A percentile compares a stretch with the other conserved stretches of the same genome.
These are phyloP conservation scores for Annulohypoxylon bovei DNA, from an alignment of 495 filamentous ascomycete genomes.

Conservation along the genomic window DNA sequence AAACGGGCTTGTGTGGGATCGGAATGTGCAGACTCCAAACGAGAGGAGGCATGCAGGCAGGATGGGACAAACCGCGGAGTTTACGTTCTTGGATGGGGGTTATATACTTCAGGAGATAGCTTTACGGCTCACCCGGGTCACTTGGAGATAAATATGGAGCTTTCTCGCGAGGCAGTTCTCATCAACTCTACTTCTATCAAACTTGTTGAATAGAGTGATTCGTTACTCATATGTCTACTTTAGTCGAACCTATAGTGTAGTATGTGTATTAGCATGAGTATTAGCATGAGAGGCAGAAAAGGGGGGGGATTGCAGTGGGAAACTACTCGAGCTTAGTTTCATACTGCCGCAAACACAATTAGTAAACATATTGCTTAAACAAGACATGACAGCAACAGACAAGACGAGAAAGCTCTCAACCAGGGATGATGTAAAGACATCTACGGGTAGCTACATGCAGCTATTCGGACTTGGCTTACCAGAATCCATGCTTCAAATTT, in stretches of 20 bases:
- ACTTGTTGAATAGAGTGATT: neutral
- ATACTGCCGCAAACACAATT: neutral
- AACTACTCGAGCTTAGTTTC: neutral
- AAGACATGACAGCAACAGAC: neutral
- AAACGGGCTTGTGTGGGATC: slow-evolving; percentile 34
- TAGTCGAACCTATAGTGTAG: slow-evolving; percentile 1
- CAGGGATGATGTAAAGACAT: slow-evolving; percentile 5
- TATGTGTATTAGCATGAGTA: slow-evolving; percentile 28
- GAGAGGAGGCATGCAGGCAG: slow-evolving; percentile 29
- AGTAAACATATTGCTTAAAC: neutral
- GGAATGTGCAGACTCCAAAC: slow-evolving; percentile 25
- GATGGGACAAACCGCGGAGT: slow-evolving; percentile 28
- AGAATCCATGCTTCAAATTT: neutral
- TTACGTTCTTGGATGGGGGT: slow-evolving; percentile 33
- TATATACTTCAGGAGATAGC: slow-evolving; percentile 27
- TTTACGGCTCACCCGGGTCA: slow-evolving; percentile 20
- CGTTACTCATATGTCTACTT: neutral
- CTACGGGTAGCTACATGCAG: slow-evolving; percentile 15
- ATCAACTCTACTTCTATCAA: neutral
- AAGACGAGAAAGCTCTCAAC: slow-evolving; percentile 2
- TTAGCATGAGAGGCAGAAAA: slow-evolving; percentile 7
- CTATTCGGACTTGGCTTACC: slow-evolving; percentile 18
- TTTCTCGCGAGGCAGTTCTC: slow-evolving; percentile 14
- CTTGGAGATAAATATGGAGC: slow-evolving; percentile 14
- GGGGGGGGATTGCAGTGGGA: neutral